Base-by-base conservation (phyloP, 164 flowering plant species). In the Stephania japonica region DNA sequence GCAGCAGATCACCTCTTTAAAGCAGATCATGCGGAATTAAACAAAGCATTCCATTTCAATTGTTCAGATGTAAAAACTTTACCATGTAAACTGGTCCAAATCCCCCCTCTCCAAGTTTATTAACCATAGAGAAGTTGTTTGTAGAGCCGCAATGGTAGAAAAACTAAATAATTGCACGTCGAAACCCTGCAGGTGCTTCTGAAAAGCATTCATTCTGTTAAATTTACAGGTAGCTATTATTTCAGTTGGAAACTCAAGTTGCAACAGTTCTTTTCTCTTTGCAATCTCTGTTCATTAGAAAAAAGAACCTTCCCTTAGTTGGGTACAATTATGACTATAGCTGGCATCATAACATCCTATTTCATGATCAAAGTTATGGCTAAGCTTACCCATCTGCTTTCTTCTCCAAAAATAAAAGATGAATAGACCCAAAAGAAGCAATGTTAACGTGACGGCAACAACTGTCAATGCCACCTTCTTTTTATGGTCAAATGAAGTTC, bases 71-170 rank as follows among this genome's bases (percentile, higher is more conserved):
- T 1, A 56, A 56, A 26, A 26, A 66, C 21, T 70, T 70, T 9
- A 70, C 72, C 72, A 49, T 70, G 72, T 70, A 70, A 70, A 70
- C 63, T 1, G 72, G 72, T 50, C 72, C 72, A 70, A 70, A 70
- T 13, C 72, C 72, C 23, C 72, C 72, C 72, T 70, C 62, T 70
- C 72, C 72, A 50, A 70, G 72, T 42, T 70, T 70, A n/a, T 44
- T 70, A 26, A 9, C 63, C 2, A 24, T 16, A 23, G 63, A 70
- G 21, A 70, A 70, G 42, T 70, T 70, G 49, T 18, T n/a, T 23
- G 72, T 70, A 70, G 72, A 70, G 72, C 61, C 16, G n/a, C 62
- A 24, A 70, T 47, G 41, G 10, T 50, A 50, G 63, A 32, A 70
- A 70, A 50, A 50, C 32, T 70, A 38, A 70, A 70, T 70, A 70